Evolutionary conservation across 345 rosid species (phyloP).

Genomic region (Raphanus sativus): DNA sequence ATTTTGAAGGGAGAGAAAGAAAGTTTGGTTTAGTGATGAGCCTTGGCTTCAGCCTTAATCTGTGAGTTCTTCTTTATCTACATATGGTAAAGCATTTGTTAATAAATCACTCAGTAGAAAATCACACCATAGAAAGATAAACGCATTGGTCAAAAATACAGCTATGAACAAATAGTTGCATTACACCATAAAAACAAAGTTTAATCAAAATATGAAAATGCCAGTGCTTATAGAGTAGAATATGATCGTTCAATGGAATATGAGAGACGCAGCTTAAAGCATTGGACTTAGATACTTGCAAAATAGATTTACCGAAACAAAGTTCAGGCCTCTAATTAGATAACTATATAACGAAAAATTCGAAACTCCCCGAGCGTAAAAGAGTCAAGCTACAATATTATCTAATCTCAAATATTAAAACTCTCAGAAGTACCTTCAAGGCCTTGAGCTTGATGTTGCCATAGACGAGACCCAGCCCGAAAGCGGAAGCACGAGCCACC

Average conservation of each 20-base stretch:
- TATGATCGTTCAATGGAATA: conserved; percentile 5
- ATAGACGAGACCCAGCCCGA: conserved; percentile 57
- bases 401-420: no score
- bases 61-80: conserved; percentile 41
- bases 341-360: background rate
- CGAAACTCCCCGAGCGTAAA: background rate
- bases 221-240: background rate
- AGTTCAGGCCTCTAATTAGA: background rate
- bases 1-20: conserved; percentile 12
- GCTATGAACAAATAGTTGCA: background rate
- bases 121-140: background rate
- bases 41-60: conserved; percentile 36
- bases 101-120: background rate
- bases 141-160: background rate
- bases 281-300: background rate
- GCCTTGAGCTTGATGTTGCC: conserved; percentile 70
- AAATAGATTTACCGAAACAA: background rate
- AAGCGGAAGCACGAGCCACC: conserved; percentile 79
- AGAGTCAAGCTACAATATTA: background rate
- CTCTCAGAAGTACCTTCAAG: conserved; percentile 61
- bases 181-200: background rate
- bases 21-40: conserved; percentile 34
- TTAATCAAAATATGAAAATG: background rate
- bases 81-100: background rate
- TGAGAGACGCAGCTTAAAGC: background rate